Conservation (phyloP, 306 rosid genomes). For the Cicer yamashitae region DNA sequence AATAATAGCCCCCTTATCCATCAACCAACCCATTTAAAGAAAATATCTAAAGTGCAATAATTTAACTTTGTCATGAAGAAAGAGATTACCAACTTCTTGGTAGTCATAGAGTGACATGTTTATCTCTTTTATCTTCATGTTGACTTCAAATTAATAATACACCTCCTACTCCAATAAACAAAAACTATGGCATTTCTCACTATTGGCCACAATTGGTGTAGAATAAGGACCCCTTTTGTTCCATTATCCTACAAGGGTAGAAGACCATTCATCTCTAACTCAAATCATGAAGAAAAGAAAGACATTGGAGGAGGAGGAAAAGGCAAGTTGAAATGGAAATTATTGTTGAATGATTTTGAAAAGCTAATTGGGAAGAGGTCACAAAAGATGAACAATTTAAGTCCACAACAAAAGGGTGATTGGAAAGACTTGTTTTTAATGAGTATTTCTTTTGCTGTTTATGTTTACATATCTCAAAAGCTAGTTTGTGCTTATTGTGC, state of each 20-base stretch:
- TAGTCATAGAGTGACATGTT: constrained; percentile 5
- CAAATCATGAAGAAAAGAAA: constrained; percentile 45
- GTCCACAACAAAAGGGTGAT: constrained; percentile 83
- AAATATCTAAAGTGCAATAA: constrained; percentile 6
- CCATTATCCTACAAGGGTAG: constrained; percentile 49
- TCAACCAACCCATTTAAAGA: not conserved
- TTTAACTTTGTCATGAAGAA: constrained; percentile 12
- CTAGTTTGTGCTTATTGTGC: constrained; percentile 76
- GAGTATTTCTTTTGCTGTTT: constrained; percentile 87
- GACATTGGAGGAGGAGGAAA: constrained; percentile 36
- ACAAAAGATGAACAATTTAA: constrained; percentile 56
- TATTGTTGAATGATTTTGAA: constrained; percentile 48
- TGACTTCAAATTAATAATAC: constrained; percentile 20
- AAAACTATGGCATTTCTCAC: constrained; percentile 52
- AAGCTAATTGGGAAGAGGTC: constrained; percentile 57
- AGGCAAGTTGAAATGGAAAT: constrained; percentile 31
- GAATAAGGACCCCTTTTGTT: constrained; percentile 31
- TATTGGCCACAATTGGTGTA: constrained; percentile 35
- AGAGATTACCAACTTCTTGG: constrained; percentile 25
- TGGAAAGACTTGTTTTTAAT: constrained; percentile 82
- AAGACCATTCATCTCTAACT: constrained; percentile 47
- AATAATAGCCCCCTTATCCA: constrained; percentile 14
- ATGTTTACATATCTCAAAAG: constrained; percentile 82
- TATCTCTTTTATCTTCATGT: not conserved
- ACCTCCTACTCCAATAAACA: not conserved